Conservation (phyloP, 2,329 filamentous ascomycete species). For the Arthrobotrys iridis region DNA sequence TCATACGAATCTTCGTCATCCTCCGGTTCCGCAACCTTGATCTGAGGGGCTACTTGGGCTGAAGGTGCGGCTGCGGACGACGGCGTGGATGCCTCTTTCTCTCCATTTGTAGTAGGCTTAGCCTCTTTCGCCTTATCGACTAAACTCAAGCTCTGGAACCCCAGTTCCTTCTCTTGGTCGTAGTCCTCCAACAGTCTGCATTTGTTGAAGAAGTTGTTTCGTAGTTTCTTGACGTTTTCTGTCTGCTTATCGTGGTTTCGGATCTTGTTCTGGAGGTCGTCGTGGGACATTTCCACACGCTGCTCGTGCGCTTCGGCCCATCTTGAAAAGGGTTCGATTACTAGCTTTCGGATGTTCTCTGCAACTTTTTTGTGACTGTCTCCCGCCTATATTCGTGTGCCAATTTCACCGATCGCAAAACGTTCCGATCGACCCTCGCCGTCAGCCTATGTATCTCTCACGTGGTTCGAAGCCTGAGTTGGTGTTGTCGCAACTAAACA, state of each 20-base stretch:
- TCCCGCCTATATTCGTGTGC: slow-evolving; percentile 70
- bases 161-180: slow-evolving; percentile 98
- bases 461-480: not conserved
- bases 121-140: slow-evolving; percentile 67
- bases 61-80: slow-evolving; percentile 60
- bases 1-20: slow-evolving; percentile 86
- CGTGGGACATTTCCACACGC: slow-evolving; percentile 91
- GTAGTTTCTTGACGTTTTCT: slow-evolving; percentile 88
- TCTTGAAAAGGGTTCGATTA: slow-evolving; percentile 90
- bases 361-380: slow-evolving; percentile 95
- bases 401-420: slow-evolving; percentile 28
- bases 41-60: slow-evolving; percentile 73
- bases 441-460: slow-evolving; percentile 18
- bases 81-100: slow-evolving; percentile 63
- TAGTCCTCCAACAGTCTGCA: slow-evolving; percentile 94
- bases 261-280: slow-evolving; percentile 88
- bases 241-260: slow-evolving; percentile 93
- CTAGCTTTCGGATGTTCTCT: slow-evolving; percentile 93
- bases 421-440: slow-evolving; percentile 8
- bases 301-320: slow-evolving; percentile 97
- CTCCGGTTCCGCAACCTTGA: slow-evolving; percentile 79
- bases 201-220: slow-evolving; percentile 98
- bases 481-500: slow-evolving; percentile 60
- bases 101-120: slow-evolving; percentile 66
- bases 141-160: slow-evolving; percentile 76